Conservation (phyloP, 768 basidiomycete genomes). For the Kwoniella dejecticola region DNA sequence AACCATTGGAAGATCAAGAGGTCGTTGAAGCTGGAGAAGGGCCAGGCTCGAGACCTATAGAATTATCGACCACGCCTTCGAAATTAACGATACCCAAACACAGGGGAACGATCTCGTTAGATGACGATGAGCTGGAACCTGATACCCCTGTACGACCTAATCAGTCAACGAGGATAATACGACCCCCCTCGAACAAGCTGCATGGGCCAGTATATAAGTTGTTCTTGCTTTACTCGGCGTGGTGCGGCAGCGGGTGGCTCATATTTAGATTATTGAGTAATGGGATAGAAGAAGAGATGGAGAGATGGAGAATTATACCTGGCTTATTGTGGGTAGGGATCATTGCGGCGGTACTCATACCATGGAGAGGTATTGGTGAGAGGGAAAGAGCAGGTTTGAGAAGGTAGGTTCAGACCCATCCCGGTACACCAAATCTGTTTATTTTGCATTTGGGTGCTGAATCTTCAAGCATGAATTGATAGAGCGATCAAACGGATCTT, state of each 20-base stretch:
- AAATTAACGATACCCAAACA: neutral
- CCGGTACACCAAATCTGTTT: neutral
- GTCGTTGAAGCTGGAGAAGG: neutral
- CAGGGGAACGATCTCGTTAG: constrained; percentile 1
- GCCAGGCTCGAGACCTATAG: constrained; percentile 7
- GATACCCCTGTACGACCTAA: constrained; percentile 20
- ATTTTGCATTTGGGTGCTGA: too few relatives aligned
- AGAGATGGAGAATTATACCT: constrained; percentile 63
- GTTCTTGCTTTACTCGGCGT: constrained; percentile 64
- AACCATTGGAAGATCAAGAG: constrained; percentile 10
- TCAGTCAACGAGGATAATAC: neutral
- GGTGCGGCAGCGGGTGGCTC: constrained; percentile 70
- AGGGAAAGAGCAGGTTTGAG: constrained; percentile 75
- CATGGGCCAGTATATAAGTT: constrained; percentile 63
- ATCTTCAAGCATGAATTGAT: too few relatives aligned
- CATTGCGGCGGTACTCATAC: constrained; percentile 65
- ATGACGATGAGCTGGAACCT: constrained; percentile 3
- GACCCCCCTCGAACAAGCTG: constrained; percentile 35
- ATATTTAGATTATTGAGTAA: constrained; percentile 66
- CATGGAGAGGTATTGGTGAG: constrained; percentile 67
- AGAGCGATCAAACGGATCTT: constrained; percentile 78
- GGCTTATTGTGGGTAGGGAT: constrained; percentile 69
- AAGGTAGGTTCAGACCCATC: constrained; percentile 63
- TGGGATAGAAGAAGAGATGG: constrained; percentile 65
- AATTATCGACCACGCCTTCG: constrained; percentile 1